A percentile compares a stretch with the other conserved stretches of the same genome.
phyloP scores from a whole-genome alignment of 805 yeast genomes.

The Wickerhamiella occidentalis region DNA sequence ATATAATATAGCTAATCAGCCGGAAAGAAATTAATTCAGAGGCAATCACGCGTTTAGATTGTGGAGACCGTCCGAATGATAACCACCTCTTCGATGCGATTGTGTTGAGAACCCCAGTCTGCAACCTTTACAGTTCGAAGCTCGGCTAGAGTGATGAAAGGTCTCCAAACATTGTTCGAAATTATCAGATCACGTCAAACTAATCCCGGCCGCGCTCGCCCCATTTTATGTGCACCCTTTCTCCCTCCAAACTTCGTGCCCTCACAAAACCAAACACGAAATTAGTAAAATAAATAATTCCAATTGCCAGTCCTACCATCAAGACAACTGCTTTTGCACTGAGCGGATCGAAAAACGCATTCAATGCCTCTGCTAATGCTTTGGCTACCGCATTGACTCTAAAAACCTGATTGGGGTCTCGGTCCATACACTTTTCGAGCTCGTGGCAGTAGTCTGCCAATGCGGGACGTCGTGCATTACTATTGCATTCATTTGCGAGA shows the following conservation, averaged over 20 bases:
- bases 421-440: constrained; percentile 72
- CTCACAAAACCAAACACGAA: constrained; percentile 21
- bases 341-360: constrained; percentile 59
- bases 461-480: constrained; percentile 55
- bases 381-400: constrained; percentile 61
- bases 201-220: neutral
- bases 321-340: constrained; percentile 27
- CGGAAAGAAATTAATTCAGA: no score
- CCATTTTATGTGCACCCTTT: neutral
- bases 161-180: no score
- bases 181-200: no score
- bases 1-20: no score
- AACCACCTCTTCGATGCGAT: no score
- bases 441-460: constrained; percentile 53
- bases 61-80: no score
- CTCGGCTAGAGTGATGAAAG: no score
- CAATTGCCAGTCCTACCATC: constrained; percentile 8
- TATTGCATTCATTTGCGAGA: constrained; percentile 50
- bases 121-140: no score
- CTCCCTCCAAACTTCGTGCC: constrained; percentile 13
- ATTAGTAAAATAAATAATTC: constrained; percentile 17
- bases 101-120: no score
- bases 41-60: no score
- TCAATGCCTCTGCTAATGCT: constrained; percentile 63
- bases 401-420: constrained; percentile 55